Percentiles rank a stretch among this genome's conserved stretches.
Evolutionary conservation across 257 asterid species (phyloP).

Genomic region (Oldenlandia corymbosa): DNA sequence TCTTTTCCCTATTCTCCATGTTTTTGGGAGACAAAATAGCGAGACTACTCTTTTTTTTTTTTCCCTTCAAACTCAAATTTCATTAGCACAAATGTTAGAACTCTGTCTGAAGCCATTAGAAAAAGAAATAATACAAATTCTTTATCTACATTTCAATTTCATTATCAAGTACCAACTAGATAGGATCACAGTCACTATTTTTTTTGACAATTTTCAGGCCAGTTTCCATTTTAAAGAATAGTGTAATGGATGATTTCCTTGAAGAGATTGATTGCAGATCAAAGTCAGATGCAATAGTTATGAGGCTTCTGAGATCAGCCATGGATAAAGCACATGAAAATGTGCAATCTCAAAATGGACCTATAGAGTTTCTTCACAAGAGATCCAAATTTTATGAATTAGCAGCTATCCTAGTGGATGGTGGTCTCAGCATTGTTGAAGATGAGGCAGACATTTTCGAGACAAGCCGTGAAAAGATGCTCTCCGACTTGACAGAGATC

Average conservation of each 20-base stretch:
- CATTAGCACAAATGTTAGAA: neutral
- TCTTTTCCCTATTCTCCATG: conserved; percentile 9
- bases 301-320: conserved; percentile 66
- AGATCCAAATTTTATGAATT: conserved; percentile 62
- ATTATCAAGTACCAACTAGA: neutral
- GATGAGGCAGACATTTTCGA: conserved; percentile 51
- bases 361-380: conserved; percentile 60
- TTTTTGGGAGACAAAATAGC: conserved; percentile 11
- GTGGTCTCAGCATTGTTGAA: conserved; percentile 47
- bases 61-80: neutral
- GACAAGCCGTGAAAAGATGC: conserved; percentile 41
- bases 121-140: too few relatives aligned
- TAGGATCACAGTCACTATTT: neutral
- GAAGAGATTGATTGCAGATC: conserved; percentile 53
- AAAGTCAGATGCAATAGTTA: conserved; percentile 50
- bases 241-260: conserved; percentile 64
- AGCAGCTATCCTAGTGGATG: conserved; percentile 61
- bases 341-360: conserved; percentile 53
- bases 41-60: neutral
- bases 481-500: conserved; percentile 54
- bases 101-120: too few relatives aligned
- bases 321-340: conserved; percentile 77
- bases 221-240: conserved; percentile 4
- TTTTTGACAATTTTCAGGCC: too few relatives aligned
- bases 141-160: neutral